Evolutionary conservation across 441 rosid genomes (phyloP).

Genomic region (Adansonia madagascariensis): DNA sequence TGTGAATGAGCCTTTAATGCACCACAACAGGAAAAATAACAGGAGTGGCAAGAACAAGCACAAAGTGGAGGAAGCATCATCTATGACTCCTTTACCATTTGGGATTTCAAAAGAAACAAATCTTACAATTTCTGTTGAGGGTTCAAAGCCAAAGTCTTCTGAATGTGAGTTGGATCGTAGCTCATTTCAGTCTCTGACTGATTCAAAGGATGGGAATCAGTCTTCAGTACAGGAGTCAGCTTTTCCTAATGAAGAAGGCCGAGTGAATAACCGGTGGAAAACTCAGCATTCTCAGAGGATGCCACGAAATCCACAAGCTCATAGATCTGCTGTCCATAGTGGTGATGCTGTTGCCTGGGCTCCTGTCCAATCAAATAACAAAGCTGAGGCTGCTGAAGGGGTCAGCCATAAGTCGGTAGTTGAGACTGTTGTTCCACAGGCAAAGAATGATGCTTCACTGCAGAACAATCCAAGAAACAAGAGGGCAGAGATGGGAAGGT

Average conservation of each 20-base stretch:
- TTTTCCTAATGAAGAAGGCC: constrained; percentile 58
- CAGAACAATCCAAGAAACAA: constrained; percentile 68
- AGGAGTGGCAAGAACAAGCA: constrained; percentile 67
- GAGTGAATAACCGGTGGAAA: constrained; percentile 63
- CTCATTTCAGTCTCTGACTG: constrained; percentile 33
- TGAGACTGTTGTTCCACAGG: constrained; percentile 44
- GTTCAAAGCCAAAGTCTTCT: constrained; percentile 42
- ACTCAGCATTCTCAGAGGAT: constrained; percentile 69
- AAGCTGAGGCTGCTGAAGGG: constrained; percentile 60
- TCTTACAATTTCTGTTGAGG: constrained; percentile 38
- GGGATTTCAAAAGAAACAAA: constrained; percentile 43
- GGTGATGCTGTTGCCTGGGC: constrained; percentile 86
- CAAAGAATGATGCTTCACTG: constrained; percentile 56
- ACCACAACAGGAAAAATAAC: constrained; percentile 62
- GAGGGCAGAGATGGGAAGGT: constrained; percentile 94
- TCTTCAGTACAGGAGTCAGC: constrained; percentile 50
- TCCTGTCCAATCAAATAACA: constrained; percentile 71
- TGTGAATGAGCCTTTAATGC: constrained; percentile 48
- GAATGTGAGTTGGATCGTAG: constrained; percentile 44
- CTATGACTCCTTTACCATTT: constrained; percentile 38
- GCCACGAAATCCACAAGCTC: constrained; percentile 53
- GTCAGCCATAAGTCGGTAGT: constrained; percentile 42
- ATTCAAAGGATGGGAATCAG: constrained; percentile 51
- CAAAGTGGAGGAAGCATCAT: constrained; percentile 59
- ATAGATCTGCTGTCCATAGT: constrained; percentile 52